Evolutionary conservation across 306 rosid species (phyloP).

Genomic region (Cyamopsis tetragonoloba): DNA sequence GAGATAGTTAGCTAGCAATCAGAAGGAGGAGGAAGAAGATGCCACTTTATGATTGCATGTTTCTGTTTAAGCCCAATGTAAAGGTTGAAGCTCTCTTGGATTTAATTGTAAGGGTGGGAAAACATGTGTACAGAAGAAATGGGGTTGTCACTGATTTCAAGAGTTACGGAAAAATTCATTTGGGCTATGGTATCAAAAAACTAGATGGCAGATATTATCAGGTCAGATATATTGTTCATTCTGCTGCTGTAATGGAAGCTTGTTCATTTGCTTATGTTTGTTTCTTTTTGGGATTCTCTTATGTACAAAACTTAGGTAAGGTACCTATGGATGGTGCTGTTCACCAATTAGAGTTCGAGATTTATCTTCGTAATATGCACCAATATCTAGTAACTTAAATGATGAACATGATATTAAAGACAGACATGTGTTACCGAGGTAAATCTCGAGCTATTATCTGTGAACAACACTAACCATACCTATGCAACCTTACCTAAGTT

Average conservation of each 20-base stretch:
- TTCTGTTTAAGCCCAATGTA: conserved; percentile 55
- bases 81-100: conserved; percentile 51
- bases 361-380: too few relatives aligned
- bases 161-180: conserved; percentile 55
- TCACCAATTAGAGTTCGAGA: too few relatives aligned
- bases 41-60: conserved; percentile 85
- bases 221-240: conserved; percentile 35
- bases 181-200: conserved; percentile 89
- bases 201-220: conserved; percentile 82
- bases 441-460: too few relatives aligned
- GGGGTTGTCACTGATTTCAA: conserved; percentile 65
- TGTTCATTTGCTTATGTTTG: background rate
- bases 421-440: too few relatives aligned
- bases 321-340: too few relatives aligned
- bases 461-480: too few relatives aligned
- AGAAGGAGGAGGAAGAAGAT: conserved; percentile 30
- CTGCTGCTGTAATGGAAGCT: background rate
- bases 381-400: too few relatives aligned
- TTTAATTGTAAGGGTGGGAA: conserved; percentile 68
- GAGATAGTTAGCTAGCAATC: conserved; percentile 10
- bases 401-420: too few relatives aligned
- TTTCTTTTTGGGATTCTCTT: background rate
- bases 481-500: too few relatives aligned
- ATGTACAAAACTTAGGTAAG: too few relatives aligned
- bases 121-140: conserved; percentile 65